These are phyloP conservation scores for Biscogniauxia mediterranea DNA, from an alignment of 2,329 filamentous ascomycete genomes.

Conservation along the genomic window DNA sequence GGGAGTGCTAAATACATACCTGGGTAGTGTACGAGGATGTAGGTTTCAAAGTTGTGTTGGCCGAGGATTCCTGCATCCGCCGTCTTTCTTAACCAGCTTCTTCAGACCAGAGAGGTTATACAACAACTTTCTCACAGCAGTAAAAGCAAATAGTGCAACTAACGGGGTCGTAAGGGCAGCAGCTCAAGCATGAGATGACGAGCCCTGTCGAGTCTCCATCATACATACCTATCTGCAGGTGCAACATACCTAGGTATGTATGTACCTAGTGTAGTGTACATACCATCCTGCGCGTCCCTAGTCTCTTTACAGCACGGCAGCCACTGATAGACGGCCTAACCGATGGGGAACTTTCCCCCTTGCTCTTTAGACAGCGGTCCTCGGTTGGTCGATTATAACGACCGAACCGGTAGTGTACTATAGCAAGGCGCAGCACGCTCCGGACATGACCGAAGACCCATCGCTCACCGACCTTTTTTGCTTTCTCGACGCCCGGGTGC, in stretches of 20 bases:
- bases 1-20: too few species aligned
- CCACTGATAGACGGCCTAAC: background rate
- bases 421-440: slow-evolving; percentile 20
- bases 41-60: too few species aligned
- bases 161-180: background rate
- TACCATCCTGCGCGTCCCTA: too few species aligned
- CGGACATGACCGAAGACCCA: slow-evolving; percentile 21
- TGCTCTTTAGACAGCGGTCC: slow-evolving; percentile 10
- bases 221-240: background rate
- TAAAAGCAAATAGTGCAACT: background rate
- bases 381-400: slow-evolving; percentile 1
- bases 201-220: background rate
- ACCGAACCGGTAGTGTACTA: slow-evolving; percentile 18
- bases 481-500: background rate
- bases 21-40: background rate
- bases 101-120: background rate
- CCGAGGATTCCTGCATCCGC: background rate
- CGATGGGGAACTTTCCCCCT: background rate
- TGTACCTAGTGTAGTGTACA: too few species aligned
- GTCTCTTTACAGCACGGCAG: background rate
- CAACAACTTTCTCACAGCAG: background rate
- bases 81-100: background rate
- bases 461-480: slow-evolving; percentile 2
- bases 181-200: background rate
- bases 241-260: background rate